phyloP scores from a whole-genome alignment of 805 yeast genomes.

The Kluyveromyces nonfermentans region DNA sequence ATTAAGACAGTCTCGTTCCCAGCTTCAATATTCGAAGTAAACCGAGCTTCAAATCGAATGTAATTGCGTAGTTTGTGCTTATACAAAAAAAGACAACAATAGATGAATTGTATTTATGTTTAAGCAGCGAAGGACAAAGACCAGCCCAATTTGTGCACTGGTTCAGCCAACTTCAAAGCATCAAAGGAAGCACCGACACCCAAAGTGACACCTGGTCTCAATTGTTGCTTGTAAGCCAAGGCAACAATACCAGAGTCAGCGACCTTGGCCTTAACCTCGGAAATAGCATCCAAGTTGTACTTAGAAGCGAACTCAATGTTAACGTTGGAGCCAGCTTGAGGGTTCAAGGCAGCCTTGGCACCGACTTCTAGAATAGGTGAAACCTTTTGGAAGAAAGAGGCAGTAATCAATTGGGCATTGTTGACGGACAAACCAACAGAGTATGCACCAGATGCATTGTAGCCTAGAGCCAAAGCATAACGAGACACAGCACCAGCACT shows the following conservation, averaged over 20 bases:
- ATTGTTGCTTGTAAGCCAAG: conserved; percentile 84
- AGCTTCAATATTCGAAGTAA: not conserved
- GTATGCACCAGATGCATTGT: conserved; percentile 72
- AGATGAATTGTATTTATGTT: conserved; percentile 7
- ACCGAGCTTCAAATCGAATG: not conserved
- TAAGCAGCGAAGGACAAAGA: conserved; percentile 89
- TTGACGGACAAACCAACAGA: conserved; percentile 61
- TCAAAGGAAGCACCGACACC: conserved; percentile 97
- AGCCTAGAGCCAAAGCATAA: conserved; percentile 90
- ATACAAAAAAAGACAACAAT: not conserved
- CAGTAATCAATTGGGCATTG: conserved; percentile 83
- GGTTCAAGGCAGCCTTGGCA: conserved; percentile 94
- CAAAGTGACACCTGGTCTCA: conserved; percentile 92
- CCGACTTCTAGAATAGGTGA: conserved; percentile 90
- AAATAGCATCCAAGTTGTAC: conserved; percentile 77
- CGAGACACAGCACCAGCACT: conserved; percentile 85
- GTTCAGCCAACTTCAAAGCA: conserved; percentile 89
- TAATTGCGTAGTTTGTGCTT: not conserved
- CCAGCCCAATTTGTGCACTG: conserved; percentile 96
- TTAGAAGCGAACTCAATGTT: conserved; percentile 94
- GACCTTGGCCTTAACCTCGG: conserved; percentile 93
- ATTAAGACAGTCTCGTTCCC: not conserved
- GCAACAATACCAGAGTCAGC: conserved; percentile 95
- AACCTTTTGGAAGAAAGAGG: conserved; percentile 95
- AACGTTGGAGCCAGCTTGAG: conserved; percentile 62